Percentiles rank a stretch among this genome's conserved stretches.
Conservation (phyloP, 1,284 basidiomycete species). For the Boletellus deceptivus region DNA sequence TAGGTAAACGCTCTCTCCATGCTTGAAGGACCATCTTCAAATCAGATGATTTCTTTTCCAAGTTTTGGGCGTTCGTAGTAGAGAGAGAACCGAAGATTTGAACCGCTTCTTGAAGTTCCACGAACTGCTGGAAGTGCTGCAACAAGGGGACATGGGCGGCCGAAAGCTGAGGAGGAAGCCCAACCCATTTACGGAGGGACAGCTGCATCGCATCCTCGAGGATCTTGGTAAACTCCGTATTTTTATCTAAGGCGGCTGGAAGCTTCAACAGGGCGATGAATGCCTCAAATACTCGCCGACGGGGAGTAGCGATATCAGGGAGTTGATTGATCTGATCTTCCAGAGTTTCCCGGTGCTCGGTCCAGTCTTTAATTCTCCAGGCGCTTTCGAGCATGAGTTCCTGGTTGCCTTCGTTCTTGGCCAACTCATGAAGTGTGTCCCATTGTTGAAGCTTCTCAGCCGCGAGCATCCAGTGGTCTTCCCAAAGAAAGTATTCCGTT, state of each 20-base stretch:
- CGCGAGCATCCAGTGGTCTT: constrained; percentile 98
- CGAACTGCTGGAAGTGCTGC: constrained; percentile 99
- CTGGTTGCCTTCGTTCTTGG: constrained; percentile 86
- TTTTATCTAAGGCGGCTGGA: constrained; percentile 66
- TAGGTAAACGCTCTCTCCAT: constrained; percentile 96
- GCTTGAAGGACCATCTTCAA: constrained; percentile 95
- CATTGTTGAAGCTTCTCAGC: constrained; percentile 98
- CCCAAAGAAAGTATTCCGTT: constrained; percentile 97
- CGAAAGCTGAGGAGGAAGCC: constrained; percentile 83
- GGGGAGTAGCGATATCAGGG: constrained; percentile 86
- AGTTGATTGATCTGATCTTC: constrained; percentile 85
- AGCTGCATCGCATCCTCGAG: constrained; percentile 98
- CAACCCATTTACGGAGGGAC: constrained; percentile 94
- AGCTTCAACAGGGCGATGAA: constrained; percentile 83
- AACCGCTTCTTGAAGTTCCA: constrained; percentile 95
- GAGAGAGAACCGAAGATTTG: constrained; percentile 92
- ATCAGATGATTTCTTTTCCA: constrained; percentile 94
- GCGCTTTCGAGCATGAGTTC: constrained; percentile 94
- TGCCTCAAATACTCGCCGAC: constrained; percentile 93
- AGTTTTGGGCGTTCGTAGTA: constrained; percentile 83
- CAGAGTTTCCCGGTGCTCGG: constrained; percentile 73
- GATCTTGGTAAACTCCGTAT: constrained; percentile 78
- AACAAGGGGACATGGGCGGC: constrained; percentile 92
- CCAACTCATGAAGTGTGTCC: constrained; percentile 94
- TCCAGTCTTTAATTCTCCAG: constrained; percentile 95